phyloP scores from a whole-genome alignment of 1,284 basidiomycete genomes.

The Sanghuangporus sanghuang region DNA sequence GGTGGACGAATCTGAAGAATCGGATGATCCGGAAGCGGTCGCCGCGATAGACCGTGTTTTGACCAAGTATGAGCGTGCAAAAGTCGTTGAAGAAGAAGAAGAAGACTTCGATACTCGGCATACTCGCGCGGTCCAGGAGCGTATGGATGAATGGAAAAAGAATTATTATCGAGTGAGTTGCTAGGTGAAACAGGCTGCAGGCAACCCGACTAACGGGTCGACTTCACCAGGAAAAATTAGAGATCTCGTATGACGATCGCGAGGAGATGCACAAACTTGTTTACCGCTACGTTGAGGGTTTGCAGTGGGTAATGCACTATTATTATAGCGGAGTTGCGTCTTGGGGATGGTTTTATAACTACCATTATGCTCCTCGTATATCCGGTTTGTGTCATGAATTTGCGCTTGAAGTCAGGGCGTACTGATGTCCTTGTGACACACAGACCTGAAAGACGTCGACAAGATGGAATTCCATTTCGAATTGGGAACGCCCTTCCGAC shows the following conservation, averaged over 20 bases:
- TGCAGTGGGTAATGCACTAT: conserved; percentile 99
- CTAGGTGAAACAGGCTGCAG: not conserved
- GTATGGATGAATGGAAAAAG: conserved; percentile 91
- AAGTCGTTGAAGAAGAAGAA: conserved; percentile 61
- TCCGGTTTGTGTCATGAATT: conserved; percentile 54
- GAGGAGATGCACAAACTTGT: conserved; percentile 64
- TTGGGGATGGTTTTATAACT: conserved; percentile 99
- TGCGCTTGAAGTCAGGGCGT: conserved; percentile 3
- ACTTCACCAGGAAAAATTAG: conserved; percentile 60
- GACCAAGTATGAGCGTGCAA: conserved; percentile 84
- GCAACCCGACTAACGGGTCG: not conserved
- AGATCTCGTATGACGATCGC: conserved; percentile 69
- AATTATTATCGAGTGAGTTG: conserved; percentile 78
- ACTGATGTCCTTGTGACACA: not conserved
- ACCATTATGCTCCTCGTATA: conserved; percentile 95
- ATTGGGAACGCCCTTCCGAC: conserved; percentile 86
- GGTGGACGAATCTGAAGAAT: conserved; percentile 43
- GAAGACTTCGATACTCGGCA: conserved; percentile 76
- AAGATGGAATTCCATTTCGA: conserved; percentile 84
- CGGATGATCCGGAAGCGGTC: conserved; percentile 50
- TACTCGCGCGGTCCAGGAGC: conserved; percentile 69
- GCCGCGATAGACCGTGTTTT: conserved; percentile 81
- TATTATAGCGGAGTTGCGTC: conserved; percentile 96
- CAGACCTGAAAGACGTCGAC: conserved; percentile 76
- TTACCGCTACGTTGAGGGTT: conserved; percentile 86